Evolutionary conservation across 2,329 filamentous ascomycete genomes (phyloP), one percentile per base, ranked within the genome.

Genomic region (Aspergillus texensis): DNA sequence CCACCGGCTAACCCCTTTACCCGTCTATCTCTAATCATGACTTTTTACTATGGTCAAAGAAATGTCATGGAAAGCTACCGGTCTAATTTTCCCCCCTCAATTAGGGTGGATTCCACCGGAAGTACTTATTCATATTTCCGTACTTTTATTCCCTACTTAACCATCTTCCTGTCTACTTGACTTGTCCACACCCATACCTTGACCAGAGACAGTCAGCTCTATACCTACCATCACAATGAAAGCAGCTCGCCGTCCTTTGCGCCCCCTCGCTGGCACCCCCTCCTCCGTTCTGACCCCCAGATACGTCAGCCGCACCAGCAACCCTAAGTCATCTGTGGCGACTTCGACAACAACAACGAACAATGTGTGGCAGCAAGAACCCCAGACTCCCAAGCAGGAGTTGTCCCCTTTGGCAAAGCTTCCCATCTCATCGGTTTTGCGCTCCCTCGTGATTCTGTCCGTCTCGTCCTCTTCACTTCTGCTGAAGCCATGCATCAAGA

Each of bases 401-500:
- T 56, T 71, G 34, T 72, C 77, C 12, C 77, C 75, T 8, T 65
- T 79, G 28, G 71, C 75, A 16, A 75, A 76, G 34, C 71, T 80
- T 10, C 76, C 76, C 11, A 67, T 79, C 6, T 77, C 77, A 3
- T 73, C 75, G 8, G 73, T 79, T n/a, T 50, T 79, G 39, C 74
- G 77, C 36, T 79, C 77, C 19, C 61, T 78, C 52, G 62, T 78
- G 50, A 74, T 79, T 4, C 69, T 79, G 8, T 77, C 77, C 16
- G 69, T 78, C 34, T 79, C 77, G 0, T 79, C 77, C 6, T 78
- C 77, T 1, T 45, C 73, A 6, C 60, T 89, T 5, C 85, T 97
- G 0, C 85, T 96, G 9, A 82, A 84, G 14, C 89, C 91, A 1
- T 94, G 90, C 46, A 85, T 96, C 60, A 84, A 84, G 62, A 80